These are phyloP conservation scores for Pyrenophora tritici-repentis DNA, from an alignment of 2,329 filamentous ascomycete species.

Conservation along the genomic window DNA sequence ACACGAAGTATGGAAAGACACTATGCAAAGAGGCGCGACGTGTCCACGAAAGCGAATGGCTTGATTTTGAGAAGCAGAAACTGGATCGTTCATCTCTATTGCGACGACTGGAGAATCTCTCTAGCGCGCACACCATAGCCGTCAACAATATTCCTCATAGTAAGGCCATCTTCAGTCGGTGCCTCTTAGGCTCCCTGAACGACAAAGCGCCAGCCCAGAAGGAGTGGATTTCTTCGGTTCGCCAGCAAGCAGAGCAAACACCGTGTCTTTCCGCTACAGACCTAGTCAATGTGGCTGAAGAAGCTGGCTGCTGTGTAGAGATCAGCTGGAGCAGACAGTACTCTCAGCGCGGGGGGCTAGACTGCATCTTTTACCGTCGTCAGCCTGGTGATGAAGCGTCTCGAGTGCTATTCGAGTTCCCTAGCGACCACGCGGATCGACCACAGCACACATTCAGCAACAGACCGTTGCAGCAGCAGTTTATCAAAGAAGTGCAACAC, in stretches of 20 bases:
- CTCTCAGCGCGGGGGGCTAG: conserved; percentile 1
- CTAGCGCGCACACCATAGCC: no score
- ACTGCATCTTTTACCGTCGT: conserved; percentile 1
- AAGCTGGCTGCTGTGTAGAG: not conserved
- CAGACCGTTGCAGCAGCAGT: not conserved
- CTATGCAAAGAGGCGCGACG: no score
- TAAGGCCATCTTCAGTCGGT: not conserved
- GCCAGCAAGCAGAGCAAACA: not conserved
- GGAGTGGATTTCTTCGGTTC: not conserved
- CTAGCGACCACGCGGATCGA: not conserved
- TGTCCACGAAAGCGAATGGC: not conserved
- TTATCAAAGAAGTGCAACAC: conserved; percentile 2
- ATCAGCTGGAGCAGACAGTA: no score
- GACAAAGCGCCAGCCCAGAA: not conserved
- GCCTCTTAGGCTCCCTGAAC: not conserved
- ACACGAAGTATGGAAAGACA: not conserved
- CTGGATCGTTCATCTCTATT: not conserved
- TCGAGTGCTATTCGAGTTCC: not conserved
- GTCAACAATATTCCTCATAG: not conserved
- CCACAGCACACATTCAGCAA: no score
- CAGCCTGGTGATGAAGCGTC: no score
- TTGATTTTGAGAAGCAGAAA: not conserved
- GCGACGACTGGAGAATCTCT: no score
- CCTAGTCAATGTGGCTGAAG: not conserved
- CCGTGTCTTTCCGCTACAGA: not conserved